Percentiles rank a stretch among this genome's conserved stretches.
phyloP scores from a whole-genome alignment of 257 asterid species.

The Salvia rosmarinus region DNA sequence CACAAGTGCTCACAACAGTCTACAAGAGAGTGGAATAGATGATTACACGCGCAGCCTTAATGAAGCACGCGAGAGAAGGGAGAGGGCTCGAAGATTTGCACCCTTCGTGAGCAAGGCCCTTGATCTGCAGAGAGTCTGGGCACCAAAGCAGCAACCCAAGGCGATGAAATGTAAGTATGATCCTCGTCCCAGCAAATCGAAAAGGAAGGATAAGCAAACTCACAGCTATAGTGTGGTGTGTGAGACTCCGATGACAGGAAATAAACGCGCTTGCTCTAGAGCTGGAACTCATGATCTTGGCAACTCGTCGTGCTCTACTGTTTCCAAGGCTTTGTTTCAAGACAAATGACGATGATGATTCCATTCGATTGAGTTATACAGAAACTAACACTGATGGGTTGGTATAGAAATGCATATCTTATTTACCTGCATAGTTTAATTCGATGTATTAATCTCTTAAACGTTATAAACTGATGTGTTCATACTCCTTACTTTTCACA shows the following conservation, averaged over 20 bases:
- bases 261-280: slow-evolving; percentile 42
- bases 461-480: neutral
- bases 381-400: neutral
- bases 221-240: slow-evolving; percentile 53
- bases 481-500: neutral
- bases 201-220: slow-evolving; percentile 50
- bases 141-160: slow-evolving; percentile 73
- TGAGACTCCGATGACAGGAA: slow-evolving; percentile 78
- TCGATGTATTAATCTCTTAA: neutral
- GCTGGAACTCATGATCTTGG: slow-evolving; percentile 37
- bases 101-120: slow-evolving; percentile 60
- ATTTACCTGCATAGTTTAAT: neutral
- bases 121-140: slow-evolving; percentile 92
- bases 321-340: slow-evolving; percentile 82
- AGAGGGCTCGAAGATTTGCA: slow-evolving; percentile 58
- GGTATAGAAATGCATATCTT: slow-evolving; percentile 10
- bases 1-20: slow-evolving; percentile 37
- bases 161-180: slow-evolving; percentile 50
- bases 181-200: slow-evolving; percentile 51
- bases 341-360: slow-evolving; percentile 43
- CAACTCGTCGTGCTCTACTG: slow-evolving; percentile 49
- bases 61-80: slow-evolving; percentile 84
- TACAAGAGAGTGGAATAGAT: slow-evolving; percentile 39
- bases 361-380: neutral
- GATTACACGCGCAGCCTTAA: slow-evolving; percentile 58